Evolutionary conservation across 2,329 filamentous ascomycete species (phyloP).

Genomic region (Cladosporium oxysporum): DNA sequence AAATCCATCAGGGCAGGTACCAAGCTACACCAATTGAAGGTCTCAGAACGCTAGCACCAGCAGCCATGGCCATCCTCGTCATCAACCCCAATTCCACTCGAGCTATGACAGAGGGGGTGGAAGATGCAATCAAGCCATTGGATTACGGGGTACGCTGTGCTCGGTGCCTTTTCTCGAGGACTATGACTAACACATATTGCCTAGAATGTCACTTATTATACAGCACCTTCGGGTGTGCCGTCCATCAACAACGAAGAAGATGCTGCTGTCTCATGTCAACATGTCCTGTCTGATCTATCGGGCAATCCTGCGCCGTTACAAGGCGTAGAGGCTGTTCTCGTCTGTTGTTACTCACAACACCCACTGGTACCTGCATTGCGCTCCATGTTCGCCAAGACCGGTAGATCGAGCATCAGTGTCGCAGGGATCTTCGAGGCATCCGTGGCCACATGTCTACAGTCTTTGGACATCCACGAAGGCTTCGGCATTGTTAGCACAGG

Average conservation of each 20-base stretch:
- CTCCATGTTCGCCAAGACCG: conserved; percentile 21
- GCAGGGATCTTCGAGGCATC: conserved; percentile 89
- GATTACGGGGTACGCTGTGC: conserved; percentile 36
- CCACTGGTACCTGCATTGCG: conserved; percentile 62
- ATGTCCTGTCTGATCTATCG: conserved; percentile 60
- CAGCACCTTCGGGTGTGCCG: conserved; percentile 64
- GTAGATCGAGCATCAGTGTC: conserved; percentile 53
- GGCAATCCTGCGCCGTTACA: conserved; percentile 55
- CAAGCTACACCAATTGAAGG: not conserved
- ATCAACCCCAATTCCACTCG: conserved; percentile 78
- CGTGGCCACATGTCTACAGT: conserved; percentile 63
- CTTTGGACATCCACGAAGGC: conserved; percentile 50
- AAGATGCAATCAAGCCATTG: conserved; percentile 49
- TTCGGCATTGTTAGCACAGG: conserved; percentile 93
- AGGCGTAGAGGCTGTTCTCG: conserved; percentile 62
- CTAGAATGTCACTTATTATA: conserved; percentile 57
- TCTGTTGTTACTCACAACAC: conserved; percentile 88
- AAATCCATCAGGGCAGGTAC: not conserved
- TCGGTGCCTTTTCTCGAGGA: not conserved
- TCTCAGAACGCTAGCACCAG: not conserved
- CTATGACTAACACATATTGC: not conserved
- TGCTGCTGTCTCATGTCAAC: conserved; percentile 62
- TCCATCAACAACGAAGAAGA: conserved; percentile 79
- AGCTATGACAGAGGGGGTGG: conserved; percentile 70
- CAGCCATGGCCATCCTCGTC: conserved; percentile 54